Evolutionary conservation across 768 basidiomycete genomes (phyloP), one percentile per base, ranked within the genome.

Genomic region (Rhodotorula kratochvilovae): DNA sequence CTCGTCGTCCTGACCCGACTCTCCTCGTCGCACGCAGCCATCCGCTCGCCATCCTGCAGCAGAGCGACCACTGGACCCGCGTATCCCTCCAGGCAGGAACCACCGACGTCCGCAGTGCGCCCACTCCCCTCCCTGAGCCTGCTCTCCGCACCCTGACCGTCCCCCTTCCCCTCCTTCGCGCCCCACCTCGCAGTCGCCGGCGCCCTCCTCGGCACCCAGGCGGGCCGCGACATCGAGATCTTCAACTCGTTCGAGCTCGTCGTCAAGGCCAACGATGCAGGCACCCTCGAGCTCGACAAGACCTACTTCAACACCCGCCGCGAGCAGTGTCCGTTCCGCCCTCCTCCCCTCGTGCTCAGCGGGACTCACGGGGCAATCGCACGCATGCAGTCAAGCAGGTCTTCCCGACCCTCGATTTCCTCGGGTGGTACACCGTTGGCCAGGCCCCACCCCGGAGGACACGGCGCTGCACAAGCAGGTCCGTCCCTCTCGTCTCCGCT

Each of bases 381-480:
- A 31, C 56, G 17, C 45, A 45, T 43, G 65, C 80, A 98, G 95
- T 93, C 84, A 95, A 95, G 81, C 93, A 96, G 81, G 95, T 98
- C 31, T 98, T 99, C 80, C 96, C 96, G 19, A 92, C 93, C 1
- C 85, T 98, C 45, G 96, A 98, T 79, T 89, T 99, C 78, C 90
- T 99, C 61, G 96, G 96, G 15, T 99, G 96, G 96, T 99, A 99
- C 81, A 90, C 90, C 0, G 88, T 94, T 55, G 88, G 91, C 25
- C 79, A 85, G n/a, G 82, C 83, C 19, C 92, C 0, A 88, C 88
- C 2, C 77, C 85, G n/a, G 83, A 82, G 29, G 92, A 98, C 77
- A 87, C 92, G 56, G 83, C 85, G 3, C 84, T 98, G 27, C 92
- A 97, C 79, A 88, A 90, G 79, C 92, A 96, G 83, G 93, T 88